phyloP scores from a whole-genome alignment of 1,284 basidiomycete genomes.

The Ganoderma leucocontextum region DNA sequence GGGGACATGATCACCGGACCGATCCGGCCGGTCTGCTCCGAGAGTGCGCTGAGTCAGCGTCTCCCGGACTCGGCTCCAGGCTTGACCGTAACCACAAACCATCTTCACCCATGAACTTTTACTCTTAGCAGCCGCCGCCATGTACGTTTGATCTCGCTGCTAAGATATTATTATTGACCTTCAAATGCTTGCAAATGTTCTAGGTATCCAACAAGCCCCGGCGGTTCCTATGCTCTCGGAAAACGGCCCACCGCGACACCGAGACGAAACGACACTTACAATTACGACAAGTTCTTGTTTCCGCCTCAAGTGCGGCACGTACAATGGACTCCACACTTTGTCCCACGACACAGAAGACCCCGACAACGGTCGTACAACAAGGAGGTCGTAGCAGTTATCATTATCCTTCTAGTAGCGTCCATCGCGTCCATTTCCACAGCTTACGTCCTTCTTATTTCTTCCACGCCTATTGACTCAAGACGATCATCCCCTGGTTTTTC shows the following conservation, averaged over 20 bases:
- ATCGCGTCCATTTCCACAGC: conserved; percentile 4
- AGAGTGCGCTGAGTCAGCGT: no score
- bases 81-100: background rate
- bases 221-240: background rate
- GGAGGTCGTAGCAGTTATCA: background rate
- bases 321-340: background rate
- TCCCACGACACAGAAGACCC: background rate
- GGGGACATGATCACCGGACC: no score
- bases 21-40: no score
- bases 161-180: background rate
- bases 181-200: background rate
- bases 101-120: background rate
- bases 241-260: background rate
- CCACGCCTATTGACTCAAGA: background rate
- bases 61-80: no score
- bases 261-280: background rate
- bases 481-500: background rate
- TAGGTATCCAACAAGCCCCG: background rate
- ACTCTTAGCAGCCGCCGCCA: background rate
- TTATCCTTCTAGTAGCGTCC: conserved; percentile 4
- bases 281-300: background rate
- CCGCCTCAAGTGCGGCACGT: background rate
- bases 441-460: background rate
- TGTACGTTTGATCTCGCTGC: background rate
- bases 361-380: background rate